Base-by-base conservation (phyloP, 2,329 filamentous ascomycete species). In the Leptographium flavum region DNA sequence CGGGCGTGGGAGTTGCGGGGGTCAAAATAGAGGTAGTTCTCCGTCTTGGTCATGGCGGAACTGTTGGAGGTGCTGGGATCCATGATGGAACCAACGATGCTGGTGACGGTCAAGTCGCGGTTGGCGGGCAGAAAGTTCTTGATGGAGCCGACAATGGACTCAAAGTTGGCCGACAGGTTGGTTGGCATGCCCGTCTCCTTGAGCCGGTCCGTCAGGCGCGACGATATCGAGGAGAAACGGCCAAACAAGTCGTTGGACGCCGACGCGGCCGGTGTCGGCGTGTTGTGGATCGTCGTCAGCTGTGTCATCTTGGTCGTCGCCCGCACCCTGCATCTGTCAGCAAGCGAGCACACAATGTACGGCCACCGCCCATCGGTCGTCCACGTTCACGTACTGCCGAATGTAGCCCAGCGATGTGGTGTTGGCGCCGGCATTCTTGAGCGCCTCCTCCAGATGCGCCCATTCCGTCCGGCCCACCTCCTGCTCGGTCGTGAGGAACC, bases 91-190 rank as follows among this genome's bases (percentile, higher is more conserved):
- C 98, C 92, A 35, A 92, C 90, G 58, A 98, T 95, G 65, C 96
- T 96, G 46, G 93, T 98, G 44, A 98, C 76, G 0, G 92, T 96
- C 10, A 96, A 74, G 58, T 98, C 93, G 55, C 88, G 87, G 65
- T 98, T 93, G 14, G 79, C 86, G 0, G 93, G 92, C n/a, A 98
- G 68, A 64, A 98, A 94, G 64, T 94, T 96, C 66, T 96, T 98
- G 58, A 98, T 90, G 37, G 90, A 90, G 6, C 87, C 90, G 50
- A 96, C 88, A 37, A 98, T 76, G 27, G 83, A 90, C 61, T 96
- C 92, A 57, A 98, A 86, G 60, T 96, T 96, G 45, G 79, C 79
- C 1, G 74, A 74, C 10, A 79, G 64, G 27, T 70, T 72, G 7
- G 73, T 73, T 1, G 90, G 78, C 17, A 93, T 86, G 28, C 77